Evolutionary conservation across 2,329 filamentous ascomycete genomes (phyloP), one percentile per base, ranked within the genome.

Genomic region (Xylariales sp.): DNA sequence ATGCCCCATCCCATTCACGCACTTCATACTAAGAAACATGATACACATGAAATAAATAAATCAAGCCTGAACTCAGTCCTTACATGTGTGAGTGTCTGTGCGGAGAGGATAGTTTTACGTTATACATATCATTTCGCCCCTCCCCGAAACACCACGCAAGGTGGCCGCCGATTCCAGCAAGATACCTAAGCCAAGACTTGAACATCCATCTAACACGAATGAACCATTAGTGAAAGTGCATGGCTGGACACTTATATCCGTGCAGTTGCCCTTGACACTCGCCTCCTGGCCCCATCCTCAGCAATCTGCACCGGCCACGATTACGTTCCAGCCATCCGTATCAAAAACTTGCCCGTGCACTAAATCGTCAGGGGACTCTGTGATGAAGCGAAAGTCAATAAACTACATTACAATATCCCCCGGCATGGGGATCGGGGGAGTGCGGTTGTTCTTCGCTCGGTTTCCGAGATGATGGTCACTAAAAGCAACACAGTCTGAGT

Each of bases 321-420:
- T 67, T 4, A 72, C 65, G 18, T 70, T 72, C 68, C 65, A 72
- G 18, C 55, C 46, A 4, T 23, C 68, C 16, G 43, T 46, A 32
- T 70, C 70, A 28, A 72, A 70, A 4, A n/a, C 56, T 16, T 70
- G 68, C 30, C 69, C 69, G 12, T 64, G 50, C 0, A 71, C 67
- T 8, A 36, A 53, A 57, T 71, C 69, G 36, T 30, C 56, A 30
- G 69, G 69, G 18, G 53, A 56, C 43, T 65, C 68, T 68, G n/a
- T n/a, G 36, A 30, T 28, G 30, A 45, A 46, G 14, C 4, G 3
- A 4, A 10, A 12, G 49, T 67, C 12, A 67, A 43, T 58, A 61
- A 46, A 5, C n/a, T 16, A 62, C 34, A 4, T 16, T 41, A 49
- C 5, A 53, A 23, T 9, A 39, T 23, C n/a, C 16, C 28, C 7